phyloP scores from a whole-genome alignment of 306 rosid species.

The Gastrolobium villosum region DNA sequence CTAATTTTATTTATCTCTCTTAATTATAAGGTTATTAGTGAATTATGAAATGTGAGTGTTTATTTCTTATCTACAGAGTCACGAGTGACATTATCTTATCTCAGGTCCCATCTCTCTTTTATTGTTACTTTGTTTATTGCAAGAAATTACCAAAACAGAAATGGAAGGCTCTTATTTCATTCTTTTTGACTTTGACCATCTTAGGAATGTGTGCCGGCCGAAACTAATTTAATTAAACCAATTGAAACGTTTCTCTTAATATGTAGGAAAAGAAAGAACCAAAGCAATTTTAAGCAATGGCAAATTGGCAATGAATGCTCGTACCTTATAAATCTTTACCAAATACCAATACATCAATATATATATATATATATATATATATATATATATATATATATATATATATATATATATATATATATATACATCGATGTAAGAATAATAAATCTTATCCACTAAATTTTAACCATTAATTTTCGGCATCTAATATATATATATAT shows the following conservation, averaged over 20 bases:
- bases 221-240: neutral
- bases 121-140: neutral
- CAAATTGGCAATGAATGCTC: neutral
- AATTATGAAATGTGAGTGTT: neutral
- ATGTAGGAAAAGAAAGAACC: neutral
- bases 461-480: too few relatives aligned
- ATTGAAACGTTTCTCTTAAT: neutral
- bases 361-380: too few relatives aligned
- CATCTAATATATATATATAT: too few relatives aligned
- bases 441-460: too few relatives aligned
- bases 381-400: too few relatives aligned
- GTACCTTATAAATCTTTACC: neutral
- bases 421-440: too few relatives aligned
- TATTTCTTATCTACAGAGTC: neutral
- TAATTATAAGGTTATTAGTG: neutral
- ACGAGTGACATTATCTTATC: neutral
- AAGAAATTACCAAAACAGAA: neutral
- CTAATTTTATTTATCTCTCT: neutral
- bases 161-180: neutral
- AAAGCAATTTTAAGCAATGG: neutral
- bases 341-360: neutral
- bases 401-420: too few relatives aligned
- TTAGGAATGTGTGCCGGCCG: neutral
- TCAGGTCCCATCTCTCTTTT: neutral
- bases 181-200: slow-evolving; percentile 20